Conservation (phyloP, 495 filamentous ascomycete genomes). For the Penicillium nucicola region DNA sequence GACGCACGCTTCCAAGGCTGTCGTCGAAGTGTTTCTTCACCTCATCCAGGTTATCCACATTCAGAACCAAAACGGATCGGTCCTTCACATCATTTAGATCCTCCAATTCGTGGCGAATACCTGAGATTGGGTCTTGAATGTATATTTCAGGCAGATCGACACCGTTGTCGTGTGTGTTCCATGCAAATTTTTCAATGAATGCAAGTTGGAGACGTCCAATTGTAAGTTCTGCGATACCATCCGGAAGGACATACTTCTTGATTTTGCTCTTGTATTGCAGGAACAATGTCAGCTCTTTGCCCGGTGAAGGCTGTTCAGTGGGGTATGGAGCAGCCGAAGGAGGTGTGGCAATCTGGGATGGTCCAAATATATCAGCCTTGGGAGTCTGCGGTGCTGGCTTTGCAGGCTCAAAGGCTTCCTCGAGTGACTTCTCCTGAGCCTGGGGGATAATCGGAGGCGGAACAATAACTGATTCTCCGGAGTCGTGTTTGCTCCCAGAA, state of each 20-base stretch:
- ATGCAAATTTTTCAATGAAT: constrained; percentile 99
- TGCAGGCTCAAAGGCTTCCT: constrained; percentile 43
- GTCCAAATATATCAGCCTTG: constrained; percentile 24
- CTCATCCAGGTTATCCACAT: constrained; percentile 92
- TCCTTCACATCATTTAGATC: constrained; percentile 95
- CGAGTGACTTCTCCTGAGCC: constrained; percentile 34
- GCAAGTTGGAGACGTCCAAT: constrained; percentile 86
- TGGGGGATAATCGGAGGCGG: constrained; percentile 30
- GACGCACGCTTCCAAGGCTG: constrained; percentile 74
- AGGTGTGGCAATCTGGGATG: constrained; percentile 31
- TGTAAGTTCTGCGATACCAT: constrained; percentile 77
- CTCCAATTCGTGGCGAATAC: constrained; percentile 92
- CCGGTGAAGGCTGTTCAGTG: constrained; percentile 70
- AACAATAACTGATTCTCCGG: constrained; percentile 17
- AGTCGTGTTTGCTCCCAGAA: constrained; percentile 7
- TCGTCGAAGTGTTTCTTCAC: constrained; percentile 97
- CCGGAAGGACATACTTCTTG: constrained; percentile 88
- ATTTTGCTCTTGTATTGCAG: constrained; percentile 95
- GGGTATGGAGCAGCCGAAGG: constrained; percentile 50
- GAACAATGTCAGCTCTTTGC: constrained; percentile 92
- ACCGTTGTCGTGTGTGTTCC: constrained; percentile 94
- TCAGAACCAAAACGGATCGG: constrained; percentile 86
- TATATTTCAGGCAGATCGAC: constrained; percentile 94
- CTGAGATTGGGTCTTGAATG: constrained; percentile 92
- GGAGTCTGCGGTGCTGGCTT: constrained; percentile 44